Conservation (phyloP, 208 protist species). For the Eutreptiella sp. region DNA sequence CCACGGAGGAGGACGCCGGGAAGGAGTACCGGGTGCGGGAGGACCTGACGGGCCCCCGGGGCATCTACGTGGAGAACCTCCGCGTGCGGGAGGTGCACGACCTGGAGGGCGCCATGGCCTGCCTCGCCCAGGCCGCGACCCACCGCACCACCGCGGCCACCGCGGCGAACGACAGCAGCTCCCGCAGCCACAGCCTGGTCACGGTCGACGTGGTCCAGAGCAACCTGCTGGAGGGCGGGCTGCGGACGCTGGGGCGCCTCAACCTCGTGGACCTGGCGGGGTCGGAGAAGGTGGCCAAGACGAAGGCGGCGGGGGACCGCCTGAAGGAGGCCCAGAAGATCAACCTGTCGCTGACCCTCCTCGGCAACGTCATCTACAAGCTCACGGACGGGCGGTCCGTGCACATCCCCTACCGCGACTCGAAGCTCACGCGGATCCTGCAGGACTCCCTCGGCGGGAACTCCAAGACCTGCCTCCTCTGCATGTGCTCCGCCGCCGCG, state of each 20-base stretch:
- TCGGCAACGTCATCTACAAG: constrained; percentile 48
- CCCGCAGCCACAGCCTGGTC: constrained; percentile 79
- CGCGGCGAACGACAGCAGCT: constrained; percentile 76
- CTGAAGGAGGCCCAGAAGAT: constrained; percentile 38
- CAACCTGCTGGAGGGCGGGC: not conserved
- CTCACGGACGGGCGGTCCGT: not conserved
- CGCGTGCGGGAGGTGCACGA: constrained; percentile 35
- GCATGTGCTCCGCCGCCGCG: constrained; percentile 22
- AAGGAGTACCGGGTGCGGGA: too few species aligned
- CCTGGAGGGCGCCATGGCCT: constrained; percentile 53
- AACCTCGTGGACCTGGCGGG: constrained; percentile 43
- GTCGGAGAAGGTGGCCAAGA: constrained; percentile 41
- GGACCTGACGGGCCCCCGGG: not conserved
- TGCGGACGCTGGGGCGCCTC: too few species aligned
- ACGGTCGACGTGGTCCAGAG: constrained; percentile 64
- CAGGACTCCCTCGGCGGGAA: constrained; percentile 46
- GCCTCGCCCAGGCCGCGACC: constrained; percentile 74
- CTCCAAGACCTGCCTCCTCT: constrained; percentile 29
- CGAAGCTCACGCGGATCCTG: constrained; percentile 38
- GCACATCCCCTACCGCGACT: constrained; percentile 36
- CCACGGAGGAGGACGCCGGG: not conserved
- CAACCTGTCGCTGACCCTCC: constrained; percentile 41
- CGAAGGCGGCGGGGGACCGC: constrained; percentile 32
- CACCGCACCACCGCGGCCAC: constrained; percentile 73
- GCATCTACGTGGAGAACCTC: constrained; percentile 13